Base-by-base conservation (phyloP, 371 early-diverging fungal genomes). In the Blastocladiella emersonii region DNA sequence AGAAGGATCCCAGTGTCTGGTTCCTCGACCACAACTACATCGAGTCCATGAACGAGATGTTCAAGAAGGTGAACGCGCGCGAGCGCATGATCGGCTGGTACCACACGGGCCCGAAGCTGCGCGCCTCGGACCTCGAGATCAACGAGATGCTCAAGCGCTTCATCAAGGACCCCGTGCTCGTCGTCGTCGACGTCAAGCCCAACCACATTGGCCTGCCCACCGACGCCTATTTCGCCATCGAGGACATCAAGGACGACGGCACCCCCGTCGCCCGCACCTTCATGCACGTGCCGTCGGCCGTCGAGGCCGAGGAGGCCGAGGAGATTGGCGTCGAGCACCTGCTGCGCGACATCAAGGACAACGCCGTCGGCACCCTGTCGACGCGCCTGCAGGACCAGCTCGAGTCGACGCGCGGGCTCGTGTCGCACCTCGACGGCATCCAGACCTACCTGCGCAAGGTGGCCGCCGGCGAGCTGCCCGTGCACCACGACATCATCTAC, bases 241-340 rank as follows among this genome's bases (percentile, higher is more conserved):
- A 93, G 67, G 93, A 94, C 67, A 86, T 92, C 64, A 89, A 90
- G 64, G 90, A 92, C 74, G 95, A 96, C 71, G 95, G 96, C 61
- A 89, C 95, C 48, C 85, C 93, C 6, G 90, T 93, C 1, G 92
- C 91, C 60, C 85, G 89, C 74, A 92, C 95, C 34, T 98, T 98
- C 76, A 86, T 89, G 74, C 96, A 99, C 74, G 85, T 97, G 30
- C 89, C 91, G 12, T 92, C 93, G 27, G 85, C 85, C 61, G 95
- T 99, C 67, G 98, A 93, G 45, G 98, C 99, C 4, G 99, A 99
- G 70, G 99, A 99, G 78, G 92, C 99, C 13, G 99, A 99, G 76
- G 99, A 99, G 75, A 98, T 99, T 68, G 99, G 99, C 63, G 99
- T 99, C 2, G 99, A 99, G 73, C 99, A 99, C 71, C 80, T 99